Conservation (phyloP, 129 eudicot genomes). For the carrot (Daucus carota) region DH1_v3.0 NC_030384.2:35414001-35414500, state of each 20-base stretch:
- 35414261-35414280: neutral
- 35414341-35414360: neutral
- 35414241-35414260: neutral
- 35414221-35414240: neutral
- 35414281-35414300: neutral
- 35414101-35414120: neutral
- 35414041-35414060: neutral
- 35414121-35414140: neutral
- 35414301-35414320: neutral
- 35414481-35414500: neutral
- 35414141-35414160: neutral
- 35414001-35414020: neutral
- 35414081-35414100: neutral
- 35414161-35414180: neutral
- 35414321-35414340: neutral
- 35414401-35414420: neutral
- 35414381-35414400: neutral
- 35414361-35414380: neutral
- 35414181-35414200: neutral
- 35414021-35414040: neutral
- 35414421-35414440: neutral
- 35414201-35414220: neutral
- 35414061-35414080: neutral
- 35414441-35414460: neutral
- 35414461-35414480: neutral